These are phyloP conservation scores for Blastobotrys malaysiensis DNA, from an alignment of 1,139 yeast genomes.

Conservation along the genomic window DNA sequence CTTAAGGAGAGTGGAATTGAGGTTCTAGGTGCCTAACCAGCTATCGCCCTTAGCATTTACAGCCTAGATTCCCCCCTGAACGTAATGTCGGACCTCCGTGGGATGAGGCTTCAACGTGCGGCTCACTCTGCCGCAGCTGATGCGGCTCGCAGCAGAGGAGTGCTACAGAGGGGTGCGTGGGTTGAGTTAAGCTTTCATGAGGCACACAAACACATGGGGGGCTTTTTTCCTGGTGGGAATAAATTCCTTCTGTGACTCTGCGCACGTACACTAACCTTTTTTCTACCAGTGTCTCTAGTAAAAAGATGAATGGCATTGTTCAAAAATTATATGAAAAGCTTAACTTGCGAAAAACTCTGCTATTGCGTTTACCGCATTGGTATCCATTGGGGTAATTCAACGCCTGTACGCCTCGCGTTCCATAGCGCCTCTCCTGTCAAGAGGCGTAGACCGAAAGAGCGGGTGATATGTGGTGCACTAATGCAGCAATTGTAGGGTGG, in stretches of 20 bases:
- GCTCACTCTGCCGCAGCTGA: not conserved
- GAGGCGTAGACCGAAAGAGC: not conserved
- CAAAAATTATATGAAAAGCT: not conserved
- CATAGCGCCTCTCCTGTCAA: not conserved
- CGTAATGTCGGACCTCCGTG: not conserved
- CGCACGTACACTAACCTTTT: not conserved
- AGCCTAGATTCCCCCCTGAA: too few species aligned
- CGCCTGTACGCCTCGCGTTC: not conserved
- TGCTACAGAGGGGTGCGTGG: not conserved
- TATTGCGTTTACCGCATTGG: not conserved
- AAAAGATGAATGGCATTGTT: not conserved
- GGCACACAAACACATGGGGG: not conserved
- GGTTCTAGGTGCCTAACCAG: slow-evolving; percentile 7
- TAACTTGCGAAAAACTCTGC: too few species aligned
- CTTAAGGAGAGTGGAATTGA: slow-evolving; percentile 7
- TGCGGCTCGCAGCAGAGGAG: not conserved
- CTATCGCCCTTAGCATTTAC: too few species aligned
- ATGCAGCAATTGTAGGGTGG: not conserved
- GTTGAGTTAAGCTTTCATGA: not conserved
- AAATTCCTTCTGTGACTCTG: not conserved
- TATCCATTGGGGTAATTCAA: not conserved
- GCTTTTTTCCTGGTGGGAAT: not conserved
- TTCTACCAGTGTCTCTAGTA: not conserved
- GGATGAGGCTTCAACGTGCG: not conserved
- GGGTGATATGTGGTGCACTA: not conserved